Evolutionary conservation across 1,139 yeast genomes (phyloP).

Genomic region (Kluyveromyces sp.): DNA sequence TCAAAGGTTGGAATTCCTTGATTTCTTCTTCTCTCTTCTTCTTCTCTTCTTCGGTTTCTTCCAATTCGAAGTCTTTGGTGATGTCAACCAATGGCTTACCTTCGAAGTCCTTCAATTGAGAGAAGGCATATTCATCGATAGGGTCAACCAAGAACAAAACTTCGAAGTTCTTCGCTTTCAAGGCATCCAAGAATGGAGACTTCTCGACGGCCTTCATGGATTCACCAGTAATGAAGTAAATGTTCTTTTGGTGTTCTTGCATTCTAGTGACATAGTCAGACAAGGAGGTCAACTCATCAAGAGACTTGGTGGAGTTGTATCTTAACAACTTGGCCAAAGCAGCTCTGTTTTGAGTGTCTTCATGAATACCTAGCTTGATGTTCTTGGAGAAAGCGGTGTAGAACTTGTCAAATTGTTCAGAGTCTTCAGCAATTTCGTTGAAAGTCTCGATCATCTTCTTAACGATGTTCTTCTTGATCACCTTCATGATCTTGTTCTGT

Average conservation of each 20-base stretch:
- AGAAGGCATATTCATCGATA: conserved; percentile 98
- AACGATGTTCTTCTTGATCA: conserved; percentile 97
- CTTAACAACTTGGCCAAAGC: conserved; percentile 95
- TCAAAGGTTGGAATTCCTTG: conserved; percentile 86
- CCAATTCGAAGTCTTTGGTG: conserved; percentile 98
- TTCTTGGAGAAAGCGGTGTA: conserved; percentile 98
- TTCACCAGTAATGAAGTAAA: conserved; percentile 99
- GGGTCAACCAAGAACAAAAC: conserved; percentile 98
- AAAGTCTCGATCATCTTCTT: conserved; percentile 98
- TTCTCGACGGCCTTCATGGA: conserved; percentile 95
- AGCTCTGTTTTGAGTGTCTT: conserved; percentile 95
- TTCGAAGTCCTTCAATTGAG: conserved; percentile 98
- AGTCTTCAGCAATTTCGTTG: conserved; percentile 98
- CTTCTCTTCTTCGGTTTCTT: conserved; percentile 99
- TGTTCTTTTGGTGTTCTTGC: conserved; percentile 99
- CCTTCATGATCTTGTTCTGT: conserved; percentile 99
- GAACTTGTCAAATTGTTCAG: conserved; percentile 97
- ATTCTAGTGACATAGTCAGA: conserved; percentile 97
- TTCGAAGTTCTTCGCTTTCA: conserved; percentile 97
- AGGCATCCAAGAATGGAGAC: conserved; percentile 98
- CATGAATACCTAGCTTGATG: conserved; percentile 98
- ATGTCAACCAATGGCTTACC: conserved; percentile 98
- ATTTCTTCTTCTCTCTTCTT: conserved; percentile 85
- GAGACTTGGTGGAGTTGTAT: conserved; percentile 93
- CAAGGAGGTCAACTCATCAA: conserved; percentile 90